A percentile compares a stretch with the other conserved stretches of the same genome.
Evolutionary conservation across 2,329 filamentous ascomycete species (phyloP).

Genomic region (Pseudogymnoascus sp.): DNA sequence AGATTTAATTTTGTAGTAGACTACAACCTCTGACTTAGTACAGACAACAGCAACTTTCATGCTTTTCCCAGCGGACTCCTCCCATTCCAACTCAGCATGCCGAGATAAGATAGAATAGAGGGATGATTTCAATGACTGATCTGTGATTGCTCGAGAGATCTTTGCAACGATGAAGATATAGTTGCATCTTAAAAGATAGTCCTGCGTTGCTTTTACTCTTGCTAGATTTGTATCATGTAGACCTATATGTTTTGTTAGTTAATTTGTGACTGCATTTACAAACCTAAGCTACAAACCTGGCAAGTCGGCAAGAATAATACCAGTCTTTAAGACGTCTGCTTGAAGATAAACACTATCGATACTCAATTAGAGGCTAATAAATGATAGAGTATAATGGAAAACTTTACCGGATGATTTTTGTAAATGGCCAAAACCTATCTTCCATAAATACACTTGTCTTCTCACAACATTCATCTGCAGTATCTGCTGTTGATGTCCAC

Average conservation of each 20-base stretch:
- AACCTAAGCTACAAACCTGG: conserved; percentile 23
- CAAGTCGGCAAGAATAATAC: conserved; percentile 31
- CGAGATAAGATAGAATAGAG: conserved; percentile 25
- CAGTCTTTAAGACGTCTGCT: conserved; percentile 28
- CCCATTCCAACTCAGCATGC: conserved; percentile 27
- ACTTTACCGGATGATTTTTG: conserved; percentile 30
- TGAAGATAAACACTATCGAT: conserved; percentile 26
- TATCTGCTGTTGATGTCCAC: conserved; percentile 28
- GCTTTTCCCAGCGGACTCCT: conserved; percentile 17
- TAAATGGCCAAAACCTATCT: conserved; percentile 32
- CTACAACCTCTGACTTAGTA: conserved; percentile 28
- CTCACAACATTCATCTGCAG: conserved; percentile 27
- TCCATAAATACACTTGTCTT: conserved; percentile 29
- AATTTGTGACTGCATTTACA: conserved; percentile 4
- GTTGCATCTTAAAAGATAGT: conserved; percentile 31
- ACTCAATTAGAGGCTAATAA: conserved; percentile 12
- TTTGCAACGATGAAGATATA: conserved; percentile 32
- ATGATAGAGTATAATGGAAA: not conserved
- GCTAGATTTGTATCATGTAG: conserved; percentile 32
- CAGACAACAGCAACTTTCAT: conserved; percentile 31
- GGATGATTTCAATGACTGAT: conserved; percentile 30
- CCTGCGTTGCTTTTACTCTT: conserved; percentile 30
- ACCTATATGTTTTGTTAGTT: conserved; percentile 14
- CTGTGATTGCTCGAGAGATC: conserved; percentile 30
- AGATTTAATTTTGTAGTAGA: not conserved